Conservation (phyloP, 352 stramenopile species). For the Stramenopiles sp. region DNA sequence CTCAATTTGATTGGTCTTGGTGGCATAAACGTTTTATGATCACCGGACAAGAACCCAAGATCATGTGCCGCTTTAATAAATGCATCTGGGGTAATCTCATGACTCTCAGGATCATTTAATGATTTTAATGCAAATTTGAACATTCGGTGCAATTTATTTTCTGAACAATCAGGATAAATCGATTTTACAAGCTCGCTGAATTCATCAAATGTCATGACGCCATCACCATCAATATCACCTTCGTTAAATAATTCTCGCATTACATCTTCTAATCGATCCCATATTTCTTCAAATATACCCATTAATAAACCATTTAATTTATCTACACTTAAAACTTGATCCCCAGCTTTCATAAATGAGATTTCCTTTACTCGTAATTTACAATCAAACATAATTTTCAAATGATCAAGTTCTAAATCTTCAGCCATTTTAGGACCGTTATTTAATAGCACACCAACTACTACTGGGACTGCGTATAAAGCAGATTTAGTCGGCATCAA, state of each 20-base stretch:
- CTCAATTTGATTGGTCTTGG: not conserved
- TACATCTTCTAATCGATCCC: not conserved
- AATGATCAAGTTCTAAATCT: not conserved
- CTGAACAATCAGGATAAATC: not conserved
- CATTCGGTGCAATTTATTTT: conserved; percentile 1
- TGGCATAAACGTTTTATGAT: conserved; percentile 2
- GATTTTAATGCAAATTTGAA: conserved; percentile 3
- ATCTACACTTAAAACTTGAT: not conserved
- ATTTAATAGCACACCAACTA: not conserved
- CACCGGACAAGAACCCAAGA: not conserved
- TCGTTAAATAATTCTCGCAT: not conserved
- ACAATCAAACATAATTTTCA: not conserved
- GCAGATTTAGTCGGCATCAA: not conserved
- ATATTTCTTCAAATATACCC: not conserved
- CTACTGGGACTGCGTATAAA: not conserved
- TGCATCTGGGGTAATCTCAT: not conserved
- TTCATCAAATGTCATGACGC: conserved; percentile 1
- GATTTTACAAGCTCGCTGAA: not conserved
- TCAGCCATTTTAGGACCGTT: not conserved
- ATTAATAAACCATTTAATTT: not conserved
- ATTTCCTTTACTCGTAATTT: not conserved
- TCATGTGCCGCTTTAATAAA: not conserved
- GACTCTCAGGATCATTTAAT: not conserved
- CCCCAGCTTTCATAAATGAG: not conserved
- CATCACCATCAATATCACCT: not conserved